Evolutionary conservation across 2,329 filamentous ascomycete genomes (phyloP).

Genomic region (Colletotrichum viniferum): DNA sequence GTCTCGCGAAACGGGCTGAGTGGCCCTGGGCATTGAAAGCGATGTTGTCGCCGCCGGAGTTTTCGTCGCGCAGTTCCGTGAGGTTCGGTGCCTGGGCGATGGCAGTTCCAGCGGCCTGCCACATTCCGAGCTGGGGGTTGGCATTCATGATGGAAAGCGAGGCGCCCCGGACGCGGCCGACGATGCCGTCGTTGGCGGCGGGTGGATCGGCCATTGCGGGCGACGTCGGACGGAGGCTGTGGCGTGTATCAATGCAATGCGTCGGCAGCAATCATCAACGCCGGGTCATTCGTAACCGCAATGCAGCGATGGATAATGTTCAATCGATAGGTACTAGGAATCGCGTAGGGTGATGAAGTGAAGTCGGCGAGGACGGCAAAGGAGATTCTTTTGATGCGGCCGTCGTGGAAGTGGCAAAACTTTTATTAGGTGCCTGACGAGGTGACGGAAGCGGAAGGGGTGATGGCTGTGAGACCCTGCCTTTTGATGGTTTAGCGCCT

Average conservation of each 20-base stretch:
- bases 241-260: neutral
- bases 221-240: neutral
- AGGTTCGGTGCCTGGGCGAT: constrained; percentile 33
- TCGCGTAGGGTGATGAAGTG: neutral
- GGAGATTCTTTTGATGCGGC: neutral
- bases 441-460: neutral
- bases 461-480: neutral
- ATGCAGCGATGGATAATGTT: neutral
- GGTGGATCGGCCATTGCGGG: constrained; percentile 8
- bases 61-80: constrained; percentile 30
- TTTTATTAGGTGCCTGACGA: neutral
- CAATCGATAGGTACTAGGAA: neutral
- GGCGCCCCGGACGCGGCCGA: constrained; percentile 28
- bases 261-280: too few relatives aligned
- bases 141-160: constrained; percentile 30
- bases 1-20: constrained; percentile 28
- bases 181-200: constrained; percentile 18
- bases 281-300: too few relatives aligned
- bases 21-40: constrained; percentile 32
- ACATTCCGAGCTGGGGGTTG: constrained; percentile 33
- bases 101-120: constrained; percentile 34
- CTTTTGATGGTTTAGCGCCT: neutral
- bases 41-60: constrained; percentile 30
- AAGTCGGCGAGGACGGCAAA: neutral
- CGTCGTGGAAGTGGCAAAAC: neutral